phyloP scores from a whole-genome alignment of 2,329 filamentous ascomycete species.

The Pseudogymnoascus destructans region DNA sequence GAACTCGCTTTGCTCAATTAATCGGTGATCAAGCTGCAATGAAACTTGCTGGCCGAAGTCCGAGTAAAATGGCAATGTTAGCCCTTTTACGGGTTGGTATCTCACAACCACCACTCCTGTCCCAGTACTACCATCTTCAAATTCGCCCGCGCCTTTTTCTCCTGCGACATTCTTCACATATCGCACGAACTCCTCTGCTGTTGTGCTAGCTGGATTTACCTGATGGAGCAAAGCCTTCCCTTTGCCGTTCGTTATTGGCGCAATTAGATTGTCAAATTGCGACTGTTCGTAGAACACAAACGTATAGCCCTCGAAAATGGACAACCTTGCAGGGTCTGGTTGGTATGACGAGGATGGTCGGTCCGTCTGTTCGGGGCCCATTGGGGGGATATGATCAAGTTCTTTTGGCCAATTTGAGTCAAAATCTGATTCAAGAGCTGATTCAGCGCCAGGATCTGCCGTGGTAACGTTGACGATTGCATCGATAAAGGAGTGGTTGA shows the following conservation, averaged over 20 bases:
- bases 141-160: constrained; percentile 54
- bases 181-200: constrained; percentile 60
- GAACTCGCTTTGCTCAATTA: constrained; percentile 83
- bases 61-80: constrained; percentile 49
- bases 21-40: constrained; percentile 60
- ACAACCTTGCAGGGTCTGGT: constrained; percentile 51
- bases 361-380: constrained; percentile 61
- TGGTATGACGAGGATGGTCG: constrained; percentile 56
- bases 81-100: constrained; percentile 47
- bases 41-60: constrained; percentile 59
- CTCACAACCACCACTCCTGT: constrained; percentile 69
- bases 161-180: constrained; percentile 66
- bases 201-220: constrained; percentile 48
- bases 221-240: constrained; percentile 67
- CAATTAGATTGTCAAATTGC: constrained; percentile 64
- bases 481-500: constrained; percentile 59
- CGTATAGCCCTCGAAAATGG: constrained; percentile 74
- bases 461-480: constrained; percentile 49
- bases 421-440: constrained; percentile 66
- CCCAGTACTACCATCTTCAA: constrained; percentile 49
- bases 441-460: constrained; percentile 36
- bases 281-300: constrained; percentile 72
- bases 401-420: constrained; percentile 66
- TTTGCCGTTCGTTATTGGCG: constrained; percentile 62
- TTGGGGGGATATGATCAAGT: constrained; percentile 56